Evolutionary conservation across 345 rosid species (phyloP).

Genomic region (Rhodomyrtus tomentosa): DNA sequence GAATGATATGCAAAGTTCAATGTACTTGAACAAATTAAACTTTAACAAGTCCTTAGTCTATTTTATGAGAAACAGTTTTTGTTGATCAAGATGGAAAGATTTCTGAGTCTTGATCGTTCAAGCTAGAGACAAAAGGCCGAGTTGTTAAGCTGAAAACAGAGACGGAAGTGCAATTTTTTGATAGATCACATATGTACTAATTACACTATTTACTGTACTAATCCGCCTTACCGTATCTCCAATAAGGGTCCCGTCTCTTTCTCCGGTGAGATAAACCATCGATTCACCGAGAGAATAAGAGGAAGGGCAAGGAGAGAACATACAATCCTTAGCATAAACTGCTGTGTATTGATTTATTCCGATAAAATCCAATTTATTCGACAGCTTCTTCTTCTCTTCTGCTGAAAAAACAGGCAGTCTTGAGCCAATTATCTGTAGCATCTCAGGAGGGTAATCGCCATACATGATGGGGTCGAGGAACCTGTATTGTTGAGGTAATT

Average conservation of each 20-base stretch:
- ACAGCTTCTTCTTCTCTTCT: neutral
- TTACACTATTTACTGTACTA: neutral
- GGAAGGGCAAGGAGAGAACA: neutral
- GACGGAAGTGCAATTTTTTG: neutral
- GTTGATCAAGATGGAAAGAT: neutral
- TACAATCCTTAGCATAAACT: slow-evolving; percentile 1
- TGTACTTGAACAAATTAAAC: neutral
- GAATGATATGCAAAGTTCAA: neutral
- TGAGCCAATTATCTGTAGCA: neutral
- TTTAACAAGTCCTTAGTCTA: neutral
- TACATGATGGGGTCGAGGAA: slow-evolving; percentile 5
- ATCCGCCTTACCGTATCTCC: neutral
- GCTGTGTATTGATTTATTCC: slow-evolving; percentile 8
- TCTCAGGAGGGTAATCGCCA: slow-evolving; percentile 2
- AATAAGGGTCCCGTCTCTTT: neutral
- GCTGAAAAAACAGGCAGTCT: neutral
- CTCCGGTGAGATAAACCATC: neutral
- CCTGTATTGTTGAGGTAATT: neutral
- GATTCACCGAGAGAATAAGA: neutral
- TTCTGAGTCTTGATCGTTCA: neutral
- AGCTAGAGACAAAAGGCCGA: neutral
- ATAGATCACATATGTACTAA: neutral
- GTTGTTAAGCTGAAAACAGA: neutral
- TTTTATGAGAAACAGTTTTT: neutral
- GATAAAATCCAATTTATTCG: slow-evolving; percentile 4